These are phyloP conservation scores for Myxozyma melibiosi DNA, from an alignment of 805 yeast species.

Conservation along the genomic window DNA sequence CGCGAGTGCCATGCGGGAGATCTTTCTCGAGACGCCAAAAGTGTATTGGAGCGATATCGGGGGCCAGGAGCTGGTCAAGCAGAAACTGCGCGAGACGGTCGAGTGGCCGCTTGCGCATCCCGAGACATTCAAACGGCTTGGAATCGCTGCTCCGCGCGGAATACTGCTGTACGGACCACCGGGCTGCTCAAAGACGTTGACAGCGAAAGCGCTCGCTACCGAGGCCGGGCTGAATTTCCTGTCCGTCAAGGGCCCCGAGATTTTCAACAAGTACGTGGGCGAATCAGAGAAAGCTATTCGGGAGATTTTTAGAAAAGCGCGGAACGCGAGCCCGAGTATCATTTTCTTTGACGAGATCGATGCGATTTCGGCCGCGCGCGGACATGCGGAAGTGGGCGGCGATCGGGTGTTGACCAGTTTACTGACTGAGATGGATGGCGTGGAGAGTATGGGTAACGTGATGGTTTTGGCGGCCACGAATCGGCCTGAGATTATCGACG, in stretches of 20 bases:
- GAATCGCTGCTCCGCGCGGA: conserved; percentile 91
- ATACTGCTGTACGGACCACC: conserved; percentile 95
- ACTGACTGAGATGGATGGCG: conserved; percentile 95
- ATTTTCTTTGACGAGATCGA: conserved; percentile 96
- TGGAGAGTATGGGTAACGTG: conserved; percentile 91
- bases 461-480: conserved; percentile 95
- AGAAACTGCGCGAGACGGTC: conserved; percentile 83
- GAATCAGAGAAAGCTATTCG: conserved; percentile 93
- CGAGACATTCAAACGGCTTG: conserved; percentile 72
- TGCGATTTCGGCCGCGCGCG: conserved; percentile 79
- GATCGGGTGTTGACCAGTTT: conserved; percentile 87
- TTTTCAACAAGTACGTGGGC: conserved; percentile 93
- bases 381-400: conserved; percentile 59
- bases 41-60: conserved; percentile 95
- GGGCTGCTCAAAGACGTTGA: conserved; percentile 93
- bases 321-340: conserved; percentile 93
- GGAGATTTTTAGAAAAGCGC: conserved; percentile 87
- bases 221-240: conserved; percentile 92
- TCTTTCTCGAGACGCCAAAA: conserved; percentile 86
- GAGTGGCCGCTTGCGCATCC: conserved; percentile 86
- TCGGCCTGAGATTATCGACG: conserved; percentile 88
- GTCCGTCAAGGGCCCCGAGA: conserved; percentile 96
- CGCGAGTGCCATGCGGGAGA: conserved; percentile 97
- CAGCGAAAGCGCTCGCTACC: conserved; percentile 93
- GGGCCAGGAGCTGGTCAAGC: conserved; percentile 84